A percentile compares a stretch with the other conserved stretches of the same genome.
Evolutionary conservation across 495 filamentous ascomycete species (phyloP).

Genomic region (Neurospora pannonica): DNA sequence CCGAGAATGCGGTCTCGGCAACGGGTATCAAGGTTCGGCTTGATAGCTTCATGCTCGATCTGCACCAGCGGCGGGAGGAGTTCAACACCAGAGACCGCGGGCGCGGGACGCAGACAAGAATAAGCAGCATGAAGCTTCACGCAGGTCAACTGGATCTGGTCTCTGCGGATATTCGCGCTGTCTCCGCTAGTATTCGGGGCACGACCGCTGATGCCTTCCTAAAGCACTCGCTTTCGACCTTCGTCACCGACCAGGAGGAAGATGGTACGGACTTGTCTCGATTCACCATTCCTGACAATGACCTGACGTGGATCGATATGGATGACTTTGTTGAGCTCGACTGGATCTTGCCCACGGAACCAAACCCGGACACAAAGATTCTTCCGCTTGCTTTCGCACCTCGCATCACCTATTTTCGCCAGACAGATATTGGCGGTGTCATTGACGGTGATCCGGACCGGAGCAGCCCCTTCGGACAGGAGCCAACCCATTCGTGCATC

Average conservation of each 20-base stretch:
- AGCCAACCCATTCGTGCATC: slow-evolving; percentile 86
- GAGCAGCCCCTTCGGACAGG: slow-evolving; percentile 79
- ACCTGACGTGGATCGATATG: slow-evolving; percentile 96
- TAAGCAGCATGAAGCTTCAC: slow-evolving; percentile 92
- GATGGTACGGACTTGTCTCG: slow-evolving; percentile 62
- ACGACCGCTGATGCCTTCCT: slow-evolving; percentile 66
- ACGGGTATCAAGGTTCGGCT: slow-evolving; percentile 90
- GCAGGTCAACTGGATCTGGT: slow-evolving; percentile 86
- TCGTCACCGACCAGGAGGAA: slow-evolving; percentile 39
- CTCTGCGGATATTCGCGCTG: slow-evolving; percentile 84
- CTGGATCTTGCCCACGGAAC: slow-evolving; percentile 85
- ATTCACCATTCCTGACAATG: slow-evolving; percentile 90
- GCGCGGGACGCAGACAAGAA: slow-evolving; percentile 59
- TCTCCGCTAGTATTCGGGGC: slow-evolving; percentile 81
- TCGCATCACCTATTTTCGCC: slow-evolving; percentile 91
- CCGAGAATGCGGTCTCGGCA: slow-evolving; percentile 71
- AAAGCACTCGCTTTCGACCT: slow-evolving; percentile 43
- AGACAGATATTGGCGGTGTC: slow-evolving; percentile 78
- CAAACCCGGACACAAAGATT: slow-evolving; percentile 87
- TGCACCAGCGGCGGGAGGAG: slow-evolving; percentile 90
- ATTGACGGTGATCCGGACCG: slow-evolving; percentile 59
- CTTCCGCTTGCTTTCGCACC: slow-evolving; percentile 86
- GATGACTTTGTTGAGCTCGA: slow-evolving; percentile 98
- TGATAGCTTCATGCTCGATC: slow-evolving; percentile 90
- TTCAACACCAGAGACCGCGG: slow-evolving; percentile 70